Evolutionary conservation across 2,329 filamentous ascomycete genomes (phyloP).

Genomic region (Mycosphaerella sp.): DNA sequence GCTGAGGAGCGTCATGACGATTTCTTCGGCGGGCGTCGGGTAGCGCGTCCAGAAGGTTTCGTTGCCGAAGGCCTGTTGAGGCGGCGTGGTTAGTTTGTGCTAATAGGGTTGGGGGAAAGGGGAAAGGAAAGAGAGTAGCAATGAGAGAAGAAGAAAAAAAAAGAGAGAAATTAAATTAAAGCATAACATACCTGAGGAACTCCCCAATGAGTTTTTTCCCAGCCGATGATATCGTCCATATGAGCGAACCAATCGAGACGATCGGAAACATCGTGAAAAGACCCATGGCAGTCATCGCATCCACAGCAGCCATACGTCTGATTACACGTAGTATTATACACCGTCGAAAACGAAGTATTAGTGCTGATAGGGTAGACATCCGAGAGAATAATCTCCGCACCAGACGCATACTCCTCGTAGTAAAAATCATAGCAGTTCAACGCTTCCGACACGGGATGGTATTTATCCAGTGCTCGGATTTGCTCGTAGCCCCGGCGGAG

Average conservation of each 20-base stretch:
- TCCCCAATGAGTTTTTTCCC: constrained; percentile 44
- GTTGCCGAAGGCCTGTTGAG: neutral
- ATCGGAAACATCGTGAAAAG: constrained; percentile 47
- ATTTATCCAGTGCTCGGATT: constrained; percentile 50
- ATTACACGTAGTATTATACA: constrained; percentile 53
- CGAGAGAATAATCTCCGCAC: constrained; percentile 53
- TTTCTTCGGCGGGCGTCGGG: constrained; percentile 42
- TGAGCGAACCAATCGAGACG: constrained; percentile 39
- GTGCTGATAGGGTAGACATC: constrained; percentile 56
- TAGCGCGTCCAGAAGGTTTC: constrained; percentile 43
- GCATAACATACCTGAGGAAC: constrained; percentile 48
- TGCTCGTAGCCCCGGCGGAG: constrained; percentile 39
- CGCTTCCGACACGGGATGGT: constrained; percentile 54
- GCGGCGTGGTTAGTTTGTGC: too few relatives aligned
- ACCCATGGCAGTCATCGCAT: constrained; percentile 54
- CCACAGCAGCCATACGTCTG: constrained; percentile 56
- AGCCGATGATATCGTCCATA: constrained; percentile 39
- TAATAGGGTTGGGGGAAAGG: too few relatives aligned
- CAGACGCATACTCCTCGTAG: constrained; percentile 49
- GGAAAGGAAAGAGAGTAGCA: too few relatives aligned
- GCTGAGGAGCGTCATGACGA: constrained; percentile 43
- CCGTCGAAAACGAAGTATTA: constrained; percentile 48
- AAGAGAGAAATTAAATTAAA: too few relatives aligned
- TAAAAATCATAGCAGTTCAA: constrained; percentile 59
- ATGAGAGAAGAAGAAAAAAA: too few relatives aligned